These are phyloP conservation scores for Cantharellus cinnabarinus DNA, from an alignment of 768 basidiomycete species.

Conservation along the genomic window DNA sequence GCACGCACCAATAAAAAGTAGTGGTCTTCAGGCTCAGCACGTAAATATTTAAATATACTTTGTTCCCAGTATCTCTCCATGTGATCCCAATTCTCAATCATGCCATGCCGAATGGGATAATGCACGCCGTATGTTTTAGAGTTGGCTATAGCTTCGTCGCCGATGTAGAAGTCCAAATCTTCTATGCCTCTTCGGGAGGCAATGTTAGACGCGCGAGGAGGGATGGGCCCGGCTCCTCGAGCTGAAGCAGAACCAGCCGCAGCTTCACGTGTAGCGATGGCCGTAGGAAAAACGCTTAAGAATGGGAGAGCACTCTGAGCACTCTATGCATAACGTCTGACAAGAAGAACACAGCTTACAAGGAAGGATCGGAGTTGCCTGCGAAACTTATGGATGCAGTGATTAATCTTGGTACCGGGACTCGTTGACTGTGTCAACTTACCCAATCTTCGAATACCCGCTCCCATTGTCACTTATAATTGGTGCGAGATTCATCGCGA, in stretches of 20 bases:
- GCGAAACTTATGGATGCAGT: slow-evolving; percentile 45
- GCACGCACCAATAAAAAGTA: slow-evolving; percentile 79
- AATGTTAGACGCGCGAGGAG: slow-evolving; percentile 72
- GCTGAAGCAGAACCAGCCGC: slow-evolving; percentile 36
- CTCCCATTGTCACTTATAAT: slow-evolving; percentile 98
- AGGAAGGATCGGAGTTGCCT: slow-evolving; percentile 96
- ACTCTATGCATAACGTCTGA: background rate
- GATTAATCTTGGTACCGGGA: background rate
- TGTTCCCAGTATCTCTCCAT: slow-evolving; percentile 99
- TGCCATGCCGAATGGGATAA: slow-evolving; percentile 92
- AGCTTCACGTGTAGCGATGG: slow-evolving; percentile 77
- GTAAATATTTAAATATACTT: slow-evolving; percentile 97
- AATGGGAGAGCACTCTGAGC: background rate
- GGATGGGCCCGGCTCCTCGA: slow-evolving; percentile 32
- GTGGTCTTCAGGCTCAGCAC: slow-evolving; percentile 97
- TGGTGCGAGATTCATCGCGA: slow-evolving; percentile 60
- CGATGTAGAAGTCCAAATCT: slow-evolving; percentile 99
- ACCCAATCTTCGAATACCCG: slow-evolving; percentile 96
- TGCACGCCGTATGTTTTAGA: slow-evolving; percentile 89
- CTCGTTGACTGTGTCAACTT: slow-evolving; percentile 13
- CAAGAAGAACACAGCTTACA: slow-evolving; percentile 31
- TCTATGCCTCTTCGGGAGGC: slow-evolving; percentile 95
- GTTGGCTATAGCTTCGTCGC: slow-evolving; percentile 91
- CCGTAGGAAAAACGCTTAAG: slow-evolving; percentile 88
- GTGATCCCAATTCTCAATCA: slow-evolving; percentile 96